Evolutionary conservation across 352 stramenopile genomes (phyloP), one percentile per base, ranked within the genome.

Genomic region (Blastocystis sp.): DNA sequence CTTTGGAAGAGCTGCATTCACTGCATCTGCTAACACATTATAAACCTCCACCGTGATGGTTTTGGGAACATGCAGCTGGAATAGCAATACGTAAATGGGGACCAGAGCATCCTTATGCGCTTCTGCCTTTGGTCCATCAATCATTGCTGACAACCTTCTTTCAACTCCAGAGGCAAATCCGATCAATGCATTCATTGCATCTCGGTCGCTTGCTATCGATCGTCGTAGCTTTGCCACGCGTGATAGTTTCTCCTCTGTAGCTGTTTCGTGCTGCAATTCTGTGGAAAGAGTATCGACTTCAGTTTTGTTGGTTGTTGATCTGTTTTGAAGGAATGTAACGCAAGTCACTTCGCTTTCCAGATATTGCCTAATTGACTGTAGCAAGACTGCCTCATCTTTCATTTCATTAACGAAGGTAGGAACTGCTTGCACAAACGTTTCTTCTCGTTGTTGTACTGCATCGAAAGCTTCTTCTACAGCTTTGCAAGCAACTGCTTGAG

Each of bases 271-370:
- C 50, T 85, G 73, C 20, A 85, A 18, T 54, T 63, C 70, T 5
- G 45, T 8, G 39, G 16, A 26, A 16, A 81, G n/a, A 4, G 20
- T 9, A 30, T 85, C 53, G 1, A 53, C 73, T 24, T 85, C 73
- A n/a, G 16, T n/a, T 24, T 39, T 26, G 39, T 85, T 85, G n/a
- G 30, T 26, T 3, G 0, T 50, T 9, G 30, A 47, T 20, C 73
- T 50, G 7, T 34, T 37, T 43, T 66, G 43, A 50, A 85, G 20
- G 50, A 85, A 85, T 24, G 30, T 43, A 18, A 85, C 50, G 24
- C 73, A 85, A 39, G 47, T 45, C 50, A 68, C 20, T 43, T 85
- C 73, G n/a, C 54, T 65, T 24, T 85, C 73, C 50, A 85, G n/a
- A 20, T 85, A 85, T 55, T 69, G 43, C 16, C 11, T 11, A 1